These are phyloP conservation scores for Erodium chrysanthum DNA, from an alignment of 441 rosid genomes.

Conservation along the genomic window DNA sequence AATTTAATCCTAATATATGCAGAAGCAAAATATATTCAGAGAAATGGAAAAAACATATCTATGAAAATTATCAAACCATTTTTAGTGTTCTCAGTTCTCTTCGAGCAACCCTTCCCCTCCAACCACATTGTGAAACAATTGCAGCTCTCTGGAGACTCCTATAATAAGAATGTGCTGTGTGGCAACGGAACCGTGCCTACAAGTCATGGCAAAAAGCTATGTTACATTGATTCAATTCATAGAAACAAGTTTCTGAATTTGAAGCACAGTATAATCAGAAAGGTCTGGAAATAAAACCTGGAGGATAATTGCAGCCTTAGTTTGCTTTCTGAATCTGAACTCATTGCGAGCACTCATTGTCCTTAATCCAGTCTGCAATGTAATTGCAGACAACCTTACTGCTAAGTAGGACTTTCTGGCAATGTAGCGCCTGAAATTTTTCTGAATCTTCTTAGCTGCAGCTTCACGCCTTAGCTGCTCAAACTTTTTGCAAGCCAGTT, in stretches of 20 bases:
- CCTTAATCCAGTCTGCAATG: slow-evolving; percentile 84
- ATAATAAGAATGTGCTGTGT: slow-evolving; percentile 57
- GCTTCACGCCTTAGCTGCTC: slow-evolving; percentile 78
- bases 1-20: slow-evolving; percentile 16
- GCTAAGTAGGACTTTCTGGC: slow-evolving; percentile 59
- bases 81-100: slow-evolving; percentile 86
- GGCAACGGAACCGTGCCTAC: slow-evolving; percentile 73
- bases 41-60: slow-evolving; percentile 14
- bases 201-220: slow-evolving; percentile 21
- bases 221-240: neutral
- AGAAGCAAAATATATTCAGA: slow-evolving; percentile 5
- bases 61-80: slow-evolving; percentile 52
- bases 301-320: slow-evolving; percentile 78
- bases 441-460: slow-evolving; percentile 83
- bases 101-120: slow-evolving; percentile 93
- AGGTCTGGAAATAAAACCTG: slow-evolving; percentile 48
- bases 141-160: slow-evolving; percentile 79
- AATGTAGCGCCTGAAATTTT: slow-evolving; percentile 58
- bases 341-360: slow-evolving; percentile 95
- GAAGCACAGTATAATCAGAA: slow-evolving; percentile 21
- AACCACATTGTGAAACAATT: slow-evolving; percentile 79
- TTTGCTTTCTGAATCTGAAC: slow-evolving; percentile 87
- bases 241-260: neutral
- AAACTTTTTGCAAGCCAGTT: slow-evolving; percentile 69
- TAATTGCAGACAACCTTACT: slow-evolving; percentile 48